Percentiles rank a stretch among this genome's conserved stretches.
Evolutionary conservation across 139 green algal genomes (phyloP).

Genomic region (Tetratostichococcus sp.): DNA sequence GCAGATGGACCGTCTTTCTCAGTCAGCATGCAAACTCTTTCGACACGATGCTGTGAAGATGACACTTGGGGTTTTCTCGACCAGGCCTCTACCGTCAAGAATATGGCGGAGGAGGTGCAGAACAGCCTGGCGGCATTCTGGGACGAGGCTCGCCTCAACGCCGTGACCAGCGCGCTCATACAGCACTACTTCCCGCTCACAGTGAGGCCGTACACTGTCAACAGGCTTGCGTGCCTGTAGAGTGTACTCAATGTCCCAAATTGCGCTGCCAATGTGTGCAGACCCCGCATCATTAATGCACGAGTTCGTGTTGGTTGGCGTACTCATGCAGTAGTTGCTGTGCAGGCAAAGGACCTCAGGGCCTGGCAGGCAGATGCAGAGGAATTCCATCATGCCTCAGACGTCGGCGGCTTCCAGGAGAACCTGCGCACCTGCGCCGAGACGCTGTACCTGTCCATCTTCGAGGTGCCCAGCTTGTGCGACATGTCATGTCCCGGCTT

Average conservation of each 20-base stretch:
- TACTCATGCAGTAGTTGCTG: too few species aligned
- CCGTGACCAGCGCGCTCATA: constrained; percentile 34
- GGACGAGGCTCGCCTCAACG: constrained; percentile 21
- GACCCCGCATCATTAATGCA: too few species aligned
- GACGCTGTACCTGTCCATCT: constrained; percentile 50
- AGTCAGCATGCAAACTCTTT: too few species aligned
- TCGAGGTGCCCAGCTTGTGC: constrained; percentile 42
- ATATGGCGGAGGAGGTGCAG: constrained; percentile 26
- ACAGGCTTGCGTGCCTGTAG: too few species aligned
- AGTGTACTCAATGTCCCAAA: not conserved
- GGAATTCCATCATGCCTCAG: constrained; percentile 67
- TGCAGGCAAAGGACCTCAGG: constrained; percentile 57
- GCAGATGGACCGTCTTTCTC: too few species aligned
- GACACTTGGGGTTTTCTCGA: not conserved
- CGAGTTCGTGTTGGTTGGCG: too few species aligned
- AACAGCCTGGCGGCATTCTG: constrained; percentile 34
- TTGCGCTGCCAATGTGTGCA: not conserved
- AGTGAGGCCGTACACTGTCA: not conserved
- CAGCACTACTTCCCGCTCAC: constrained; percentile 49
- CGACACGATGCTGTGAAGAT: constrained; percentile 5
- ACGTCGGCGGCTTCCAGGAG: constrained; percentile 54
- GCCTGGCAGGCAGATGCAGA: constrained; percentile 59
- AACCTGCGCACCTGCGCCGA: constrained; percentile 63
- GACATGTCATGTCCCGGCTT: too few species aligned
- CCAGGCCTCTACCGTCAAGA: constrained; percentile 28